Base-by-base conservation (phyloP, 2,329 filamentous ascomycete species). In the Rutstroemia sp. region DNA sequence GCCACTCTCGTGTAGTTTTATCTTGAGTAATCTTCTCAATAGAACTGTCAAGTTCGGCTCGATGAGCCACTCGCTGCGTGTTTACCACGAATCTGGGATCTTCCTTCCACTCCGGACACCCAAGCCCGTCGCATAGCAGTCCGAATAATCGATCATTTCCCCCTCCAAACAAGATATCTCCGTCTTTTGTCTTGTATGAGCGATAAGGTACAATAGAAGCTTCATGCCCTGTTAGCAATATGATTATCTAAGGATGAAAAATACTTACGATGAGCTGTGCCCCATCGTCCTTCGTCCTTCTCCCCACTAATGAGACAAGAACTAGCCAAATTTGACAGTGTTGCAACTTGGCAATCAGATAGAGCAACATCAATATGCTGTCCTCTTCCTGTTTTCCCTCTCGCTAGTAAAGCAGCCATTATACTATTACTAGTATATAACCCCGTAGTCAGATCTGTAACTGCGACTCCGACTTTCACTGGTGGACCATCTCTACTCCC, bases 121-220 rank as follows among this genome's bases (percentile, higher is more conserved):
- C 79, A 0, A 89, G 71, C 1, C 78, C 77, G 38, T 82, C 75
- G 63, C 83, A 86, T 9, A 89, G 71, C 19, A 86, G 76, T 16
- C 79, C 79, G 60, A 87, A 90, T 2, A 89, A 76, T 5, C 81
- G 77, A 66, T 88, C 83, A 63, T 89, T 89, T n/a, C 84, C 85
- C 27, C 86, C 86, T 4, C 86, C 86, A 48, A 88, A 77, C 19
- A 90, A 76, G 38, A 89, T 77, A 57, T 83, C 81, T n/a, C 84
- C 83, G 59, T 90, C 84, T 54, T 79, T 81, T 4, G 86, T 89
- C 65, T 82, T 79, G 70, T 89, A 99, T 0, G 90, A 89, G 65
- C 87, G 86, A 71, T 99, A 99, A 0, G 94, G 94, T 0, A 99
- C 94, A 69, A 99, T 97, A 0, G 90, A 95, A n/a, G 92, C 88